Evolutionary conservation across 306 rosid genomes (phyloP), one percentile per base, ranked within the genome.

Genomic region (Coriaria nepalensis): DNA sequence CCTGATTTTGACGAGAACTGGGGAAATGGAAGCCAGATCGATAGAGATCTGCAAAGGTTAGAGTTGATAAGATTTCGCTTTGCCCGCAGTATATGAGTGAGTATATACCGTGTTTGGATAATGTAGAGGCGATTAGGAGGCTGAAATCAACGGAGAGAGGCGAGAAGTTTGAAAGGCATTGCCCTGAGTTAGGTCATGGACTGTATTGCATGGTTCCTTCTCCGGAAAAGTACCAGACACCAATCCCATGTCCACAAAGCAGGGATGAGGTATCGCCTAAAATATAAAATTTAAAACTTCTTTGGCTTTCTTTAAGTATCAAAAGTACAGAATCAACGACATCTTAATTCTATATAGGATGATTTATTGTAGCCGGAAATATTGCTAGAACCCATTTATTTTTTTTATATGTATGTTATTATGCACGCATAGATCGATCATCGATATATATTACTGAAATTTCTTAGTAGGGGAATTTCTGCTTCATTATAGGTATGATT

Each of bases 71-170:
- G 62, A 83, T 15, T 40, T 44, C 54, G 65, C 35, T 50, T 33
- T 88, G 96, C 45, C 65, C 69, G 29, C 46, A 15, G 63, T 55
- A 64, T n/a, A 65, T 72, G 81, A 71, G 70, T n/a, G 77, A 88
- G 55, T 81, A 66, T 43, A 62, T 88, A 64, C 96, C 95, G 29
- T 83, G 96, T 68, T 57, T 83, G 77, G 95, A 88, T 47, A 78
- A 83, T 52, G 65, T 4, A 46, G 75, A 76, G 53, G 79, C 32
- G 57, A 70, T 73, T 35, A 6, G 32, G 40, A 64, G 48, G 61
- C 44, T 67, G 35, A 67, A 50, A n/a, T 71, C 61, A 15, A 67
- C 68, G 4, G 60, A 46, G 50, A 71, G 53, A 56, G 81, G 84
- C 50, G 87, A 76, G 55, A 83, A 57, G 58, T 83, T 55, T 40